These are phyloP conservation scores for Pythium coloratum DNA, from an alignment of 352 stramenopile species.

Conservation along the genomic window DNA sequence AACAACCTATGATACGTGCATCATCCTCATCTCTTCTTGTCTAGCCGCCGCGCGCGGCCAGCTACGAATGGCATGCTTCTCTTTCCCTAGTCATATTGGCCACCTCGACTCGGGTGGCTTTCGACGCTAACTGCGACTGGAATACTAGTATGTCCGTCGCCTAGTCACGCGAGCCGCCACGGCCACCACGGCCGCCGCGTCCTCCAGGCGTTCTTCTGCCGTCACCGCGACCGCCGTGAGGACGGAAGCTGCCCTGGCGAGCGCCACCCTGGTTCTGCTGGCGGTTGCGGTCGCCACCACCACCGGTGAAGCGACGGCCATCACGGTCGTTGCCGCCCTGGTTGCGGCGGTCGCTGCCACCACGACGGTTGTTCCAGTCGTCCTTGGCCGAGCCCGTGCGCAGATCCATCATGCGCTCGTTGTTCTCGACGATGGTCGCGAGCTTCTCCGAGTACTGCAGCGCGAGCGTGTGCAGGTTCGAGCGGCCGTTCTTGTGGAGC, in stretches of 20 bases:
- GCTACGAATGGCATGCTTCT: neutral
- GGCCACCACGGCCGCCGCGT: slow-evolving; percentile 38
- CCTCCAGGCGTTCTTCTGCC: slow-evolving; percentile 31
- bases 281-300: slow-evolving; percentile 36
- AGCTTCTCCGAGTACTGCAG: slow-evolving; percentile 97
- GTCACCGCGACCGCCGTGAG: slow-evolving; percentile 39
- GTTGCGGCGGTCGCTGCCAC: slow-evolving; percentile 37
- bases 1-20: slow-evolving; percentile 1
- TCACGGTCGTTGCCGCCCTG: slow-evolving; percentile 31
- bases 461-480: slow-evolving; percentile 92
- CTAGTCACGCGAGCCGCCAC: slow-evolving; percentile 32
- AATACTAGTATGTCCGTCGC: neutral
- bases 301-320: slow-evolving; percentile 35
- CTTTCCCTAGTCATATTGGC: slow-evolving; percentile 1
- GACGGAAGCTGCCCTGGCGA: slow-evolving; percentile 42
- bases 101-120: neutral
- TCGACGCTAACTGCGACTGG: neutral
- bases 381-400: slow-evolving; percentile 68
- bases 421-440: slow-evolving; percentile 86
- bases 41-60: neutral
- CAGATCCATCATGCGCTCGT: slow-evolving; percentile 88
- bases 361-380: slow-evolving; percentile 61
- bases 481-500: slow-evolving; percentile 94
- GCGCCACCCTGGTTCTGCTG: slow-evolving; percentile 32
- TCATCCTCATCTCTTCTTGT: slow-evolving; percentile 4